Base-by-base conservation (phyloP, 768 basidiomycete genomes). In the Panaeolus papilionaceus region DNA sequence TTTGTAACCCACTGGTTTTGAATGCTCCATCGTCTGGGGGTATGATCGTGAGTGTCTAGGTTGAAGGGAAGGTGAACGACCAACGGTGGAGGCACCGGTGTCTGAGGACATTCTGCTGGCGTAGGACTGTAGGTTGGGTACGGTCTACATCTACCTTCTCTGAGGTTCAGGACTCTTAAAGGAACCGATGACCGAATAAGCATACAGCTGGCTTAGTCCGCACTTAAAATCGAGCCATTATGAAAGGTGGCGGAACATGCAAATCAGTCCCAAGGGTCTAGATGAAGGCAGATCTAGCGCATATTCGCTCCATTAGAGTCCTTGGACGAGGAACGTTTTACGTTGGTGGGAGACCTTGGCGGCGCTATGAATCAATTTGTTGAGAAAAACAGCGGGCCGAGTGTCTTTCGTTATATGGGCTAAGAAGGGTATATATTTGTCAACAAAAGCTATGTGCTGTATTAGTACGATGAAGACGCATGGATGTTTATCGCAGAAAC, bases 1-100 rank as follows among this genome's bases (percentile, higher is more conserved):
- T 62, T 79, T 78, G 73, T 89, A 89, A 1, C 87, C 88, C 62
- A 89, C 77, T 66, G 82, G 81, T 72, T 87, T 77, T 18, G 86
- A 71, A 33, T 77, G 80, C 64, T 80, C 73, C 11, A 69, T 72
- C 33, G 72, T 77, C 26, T 28, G 12, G 28, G 3, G 11, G 20
- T 26, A 20, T 2, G 47, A 51, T 9, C n/a, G 47, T 23, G 26
- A 23, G 12, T 26, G 20, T 26, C n/a, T 23, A 23, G 3, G 20
- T 26, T 51, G 47, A 11, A 51, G 47, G 3, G 49, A 51, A 28
- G 54, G 10, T 14, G 54, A 9, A 28, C 4, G 9, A 58, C 16
- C 26, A 18, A 10, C 20, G 14, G 10, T 37, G 11, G 54, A 14
- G 26, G 14, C 12, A 33, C 28, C 26, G 6, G 54, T 14, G 14